Percentiles rank a stretch among this genome's conserved stretches.
These are phyloP conservation scores for Coemansia sp. DNA, from an alignment of 192 early-diverging fungal species.

Conservation along the genomic window DNA sequence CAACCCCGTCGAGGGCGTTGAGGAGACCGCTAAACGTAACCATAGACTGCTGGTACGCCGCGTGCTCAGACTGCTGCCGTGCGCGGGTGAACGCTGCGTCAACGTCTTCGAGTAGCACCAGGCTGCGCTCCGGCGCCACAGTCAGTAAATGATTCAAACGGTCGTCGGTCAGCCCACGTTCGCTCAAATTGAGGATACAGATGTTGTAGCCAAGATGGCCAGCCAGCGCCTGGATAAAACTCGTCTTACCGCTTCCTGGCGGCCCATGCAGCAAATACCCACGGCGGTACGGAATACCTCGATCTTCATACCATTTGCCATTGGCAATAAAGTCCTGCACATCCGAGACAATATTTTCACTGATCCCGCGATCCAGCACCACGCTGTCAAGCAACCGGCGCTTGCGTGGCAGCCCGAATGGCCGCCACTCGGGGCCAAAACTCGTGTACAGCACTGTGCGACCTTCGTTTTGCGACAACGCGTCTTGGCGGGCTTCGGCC, in stretches of 20 bases:
- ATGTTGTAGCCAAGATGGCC: slow-evolving; percentile 87
- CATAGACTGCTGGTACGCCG: slow-evolving; percentile 77
- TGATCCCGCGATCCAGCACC: slow-evolving; percentile 68
- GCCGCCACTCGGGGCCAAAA: slow-evolving; percentile 95
- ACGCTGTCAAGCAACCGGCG: slow-evolving; percentile 70
- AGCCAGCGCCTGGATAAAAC: slow-evolving; percentile 88
- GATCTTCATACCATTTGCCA: slow-evolving; percentile 78
- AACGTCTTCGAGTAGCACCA: slow-evolving; percentile 79
- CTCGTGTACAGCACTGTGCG: slow-evolving; percentile 95
- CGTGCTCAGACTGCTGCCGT: slow-evolving; percentile 55
- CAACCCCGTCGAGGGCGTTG: slow-evolving; percentile 87
- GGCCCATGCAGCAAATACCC: slow-evolving; percentile 87
- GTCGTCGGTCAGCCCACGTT: slow-evolving; percentile 83
- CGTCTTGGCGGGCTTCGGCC: slow-evolving; percentile 75
- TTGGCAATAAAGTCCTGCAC: slow-evolving; percentile 76
- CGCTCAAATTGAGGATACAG: slow-evolving; percentile 81
- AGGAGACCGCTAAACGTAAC: slow-evolving; percentile 84
- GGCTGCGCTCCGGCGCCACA: slow-evolving; percentile 76
- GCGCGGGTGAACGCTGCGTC: slow-evolving; percentile 82
- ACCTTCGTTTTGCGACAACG: slow-evolving; percentile 87
- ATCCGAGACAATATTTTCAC: slow-evolving; percentile 66
- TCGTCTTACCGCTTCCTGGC: slow-evolving; percentile 90
- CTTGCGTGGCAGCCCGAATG: slow-evolving; percentile 90
- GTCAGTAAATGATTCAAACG: slow-evolving; percentile 77
- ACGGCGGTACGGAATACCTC: slow-evolving; percentile 88